phyloP scores from a whole-genome alignment of 106 monocot species.

The Acanthochlamys bracteata region DNA sequence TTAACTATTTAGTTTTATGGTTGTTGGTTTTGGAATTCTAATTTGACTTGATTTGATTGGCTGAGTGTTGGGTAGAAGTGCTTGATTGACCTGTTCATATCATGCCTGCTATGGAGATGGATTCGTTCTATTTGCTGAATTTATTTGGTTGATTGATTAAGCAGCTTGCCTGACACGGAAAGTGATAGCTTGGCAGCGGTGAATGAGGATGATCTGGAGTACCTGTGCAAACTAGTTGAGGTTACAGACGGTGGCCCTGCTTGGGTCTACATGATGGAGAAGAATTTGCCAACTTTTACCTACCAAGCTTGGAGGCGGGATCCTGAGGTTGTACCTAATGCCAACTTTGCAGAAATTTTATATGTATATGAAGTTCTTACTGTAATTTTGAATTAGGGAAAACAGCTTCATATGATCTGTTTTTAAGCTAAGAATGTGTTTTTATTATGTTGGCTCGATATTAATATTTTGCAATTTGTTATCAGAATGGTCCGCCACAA shows the following conservation, averaged over 20 bases:
- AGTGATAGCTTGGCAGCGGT: conserved; percentile 37
- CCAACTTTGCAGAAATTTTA: background rate
- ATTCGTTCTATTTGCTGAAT: too few relatives aligned
- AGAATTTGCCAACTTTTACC: conserved; percentile 37
- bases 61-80: too few relatives aligned
- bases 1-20: too few relatives aligned
- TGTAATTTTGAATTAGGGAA: background rate
- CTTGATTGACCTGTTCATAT: too few relatives aligned
- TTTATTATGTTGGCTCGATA: too few relatives aligned
- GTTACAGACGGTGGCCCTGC: conserved; percentile 54
- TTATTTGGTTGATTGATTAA: background rate
- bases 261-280: conserved; percentile 83
- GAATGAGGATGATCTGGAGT: conserved; percentile 38
- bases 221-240: conserved; percentile 52
- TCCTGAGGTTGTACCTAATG: conserved; percentile 35
- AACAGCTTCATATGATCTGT: background rate
- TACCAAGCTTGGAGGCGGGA: conserved; percentile 86
- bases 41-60: too few relatives aligned
- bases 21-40: too few relatives aligned
- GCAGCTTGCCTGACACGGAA: conserved; percentile 4
- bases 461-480: background rate
- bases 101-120: too few relatives aligned
- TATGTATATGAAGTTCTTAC: background rate
- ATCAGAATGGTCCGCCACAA: conserved; percentile 64
- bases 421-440: background rate